Base-by-base conservation (phyloP, 2,329 filamentous ascomycete species). In the Emmonsiellopsis sp. region DNA sequence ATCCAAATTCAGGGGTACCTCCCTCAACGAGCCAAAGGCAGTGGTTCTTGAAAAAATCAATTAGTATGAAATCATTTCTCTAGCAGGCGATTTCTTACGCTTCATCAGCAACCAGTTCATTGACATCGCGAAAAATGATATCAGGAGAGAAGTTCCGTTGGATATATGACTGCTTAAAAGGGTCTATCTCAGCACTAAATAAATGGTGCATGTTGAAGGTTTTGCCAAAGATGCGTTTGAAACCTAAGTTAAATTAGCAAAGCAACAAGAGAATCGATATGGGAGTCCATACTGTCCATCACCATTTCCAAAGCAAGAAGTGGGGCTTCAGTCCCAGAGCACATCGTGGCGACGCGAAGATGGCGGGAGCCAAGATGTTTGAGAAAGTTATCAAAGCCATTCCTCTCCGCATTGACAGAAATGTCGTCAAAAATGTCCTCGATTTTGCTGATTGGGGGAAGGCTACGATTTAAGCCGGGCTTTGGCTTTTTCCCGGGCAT, bases 241-340 rank as follows among this genome's bases (percentile, higher is more conserved):
- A 63, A 21, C 69, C 67, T 63, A 63, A 14, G 21, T 42, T 52
- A 32, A 32, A 42, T 46, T n/a, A 39, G 27, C 13, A 51, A 21
- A 27, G n/a, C 17, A 42, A 3, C 11, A 42, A 6, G 14, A 33
- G 17, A 10, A 46, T 40, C 5, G 42, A 5, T 34, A 21, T 31
- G 42, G 31, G 7, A 17, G 43, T 13, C 63, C 61, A 65, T 64
- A 68, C 76, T 70, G 13, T 78, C 71, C 40, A 70, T 65, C 45
- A 88, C 68, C 64, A 84, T 71, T 11, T 81, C 70, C 11, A 89
- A 63, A 0, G 84, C 83, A 1, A 90, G 72, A 2, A 92, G 69
- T 0, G 87, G 87, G 4, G 82, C 82, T 59, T 92, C 87, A 0
- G 87, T 91, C 0, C 87, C 87, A 1, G 86, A 90, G 63, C 86